These are phyloP conservation scores for Citrus hindsii DNA, from an alignment of 345 rosid genomes.

Conservation along the genomic window DNA sequence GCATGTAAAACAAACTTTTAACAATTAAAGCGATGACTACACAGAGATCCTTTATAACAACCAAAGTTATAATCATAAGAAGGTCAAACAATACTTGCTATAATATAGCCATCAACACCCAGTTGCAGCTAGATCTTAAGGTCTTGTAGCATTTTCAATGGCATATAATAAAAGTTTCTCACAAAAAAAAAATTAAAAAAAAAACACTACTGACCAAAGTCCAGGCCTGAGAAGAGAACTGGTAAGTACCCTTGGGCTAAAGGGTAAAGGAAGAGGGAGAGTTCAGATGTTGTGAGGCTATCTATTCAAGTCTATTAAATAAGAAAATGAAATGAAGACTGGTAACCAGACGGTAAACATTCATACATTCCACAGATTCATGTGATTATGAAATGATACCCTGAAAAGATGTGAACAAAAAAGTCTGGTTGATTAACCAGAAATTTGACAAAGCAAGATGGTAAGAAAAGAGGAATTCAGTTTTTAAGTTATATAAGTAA, in stretches of 20 bases:
- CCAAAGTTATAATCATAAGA: not conserved
- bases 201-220: not conserved
- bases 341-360: too few relatives aligned
- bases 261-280: not conserved
- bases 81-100: not conserved
- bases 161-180: not conserved
- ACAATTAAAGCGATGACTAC: not conserved
- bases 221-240: not conserved
- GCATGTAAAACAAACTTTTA: not conserved
- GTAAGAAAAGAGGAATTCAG: not conserved
- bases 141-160: not conserved
- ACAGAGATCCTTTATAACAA: not conserved
- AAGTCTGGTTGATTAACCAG: not conserved
- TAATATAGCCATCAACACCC: not conserved
- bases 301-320: not conserved
- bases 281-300: not conserved
- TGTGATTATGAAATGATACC: not conserved
- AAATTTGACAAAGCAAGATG: slow-evolving; percentile 2
- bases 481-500: not conserved
- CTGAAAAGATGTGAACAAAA: not conserved
- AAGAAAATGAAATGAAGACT: not conserved
- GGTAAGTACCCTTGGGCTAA: not conserved
- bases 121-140: not conserved
- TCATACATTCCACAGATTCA: not conserved
- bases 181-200: not conserved